These are phyloP conservation scores for Bryum argenteum DNA, from an alignment of 225 moss, liverwort and hornwort genomes.

Conservation along the genomic window DNA sequence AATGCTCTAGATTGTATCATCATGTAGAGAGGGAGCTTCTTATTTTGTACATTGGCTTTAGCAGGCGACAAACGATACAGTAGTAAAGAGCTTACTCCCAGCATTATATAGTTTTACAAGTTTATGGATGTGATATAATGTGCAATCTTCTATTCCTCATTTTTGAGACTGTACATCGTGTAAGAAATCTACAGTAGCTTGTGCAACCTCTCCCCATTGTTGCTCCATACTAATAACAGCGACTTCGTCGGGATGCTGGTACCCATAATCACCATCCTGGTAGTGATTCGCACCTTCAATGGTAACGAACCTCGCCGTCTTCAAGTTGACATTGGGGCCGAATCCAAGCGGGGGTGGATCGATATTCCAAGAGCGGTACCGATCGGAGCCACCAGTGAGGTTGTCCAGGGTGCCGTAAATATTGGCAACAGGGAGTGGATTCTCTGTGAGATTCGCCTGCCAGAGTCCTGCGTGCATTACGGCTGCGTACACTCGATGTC, in stretches of 20 bases:
- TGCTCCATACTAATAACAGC: conserved; percentile 45
- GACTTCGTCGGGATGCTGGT: conserved; percentile 37
- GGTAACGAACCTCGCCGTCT: conserved; percentile 26
- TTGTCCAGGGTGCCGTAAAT: no score
- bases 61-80: no score
- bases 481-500: no score
- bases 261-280: conserved; percentile 59
- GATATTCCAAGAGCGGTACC: neutral
- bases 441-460: no score
- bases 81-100: no score
- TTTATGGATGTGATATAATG: no score
- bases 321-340: conserved; percentile 33
- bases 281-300: conserved; percentile 45
- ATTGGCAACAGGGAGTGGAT: no score
- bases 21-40: neutral
- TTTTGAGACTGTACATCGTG: neutral
- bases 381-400: conserved; percentile 26
- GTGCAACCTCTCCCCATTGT: conserved; percentile 21
- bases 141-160: no score
- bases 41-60: no score
- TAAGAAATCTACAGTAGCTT: conserved; percentile 22
- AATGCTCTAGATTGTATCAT: conserved; percentile 8
- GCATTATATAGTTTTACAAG: no score
- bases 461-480: no score
- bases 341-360: conserved; percentile 31